Conservation (phyloP, 2,329 filamentous ascomycete species). For the Neocatenulostroma microsporum region DNA sequence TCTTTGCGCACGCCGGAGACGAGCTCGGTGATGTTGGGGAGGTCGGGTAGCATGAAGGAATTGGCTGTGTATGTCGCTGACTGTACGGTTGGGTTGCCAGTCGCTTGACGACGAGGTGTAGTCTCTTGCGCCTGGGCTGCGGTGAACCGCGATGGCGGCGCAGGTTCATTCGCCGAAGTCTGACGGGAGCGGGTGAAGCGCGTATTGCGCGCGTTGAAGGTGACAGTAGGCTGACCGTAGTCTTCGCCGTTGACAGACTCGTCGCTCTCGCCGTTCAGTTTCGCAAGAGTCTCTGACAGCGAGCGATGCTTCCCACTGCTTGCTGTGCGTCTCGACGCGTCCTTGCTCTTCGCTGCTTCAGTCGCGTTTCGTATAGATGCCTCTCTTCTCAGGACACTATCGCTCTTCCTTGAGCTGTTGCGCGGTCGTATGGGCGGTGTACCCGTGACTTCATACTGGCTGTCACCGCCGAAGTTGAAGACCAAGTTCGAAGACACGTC, state of each 20-base stretch:
- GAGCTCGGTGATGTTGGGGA: conserved; percentile 54
- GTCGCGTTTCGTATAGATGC: conserved; percentile 40
- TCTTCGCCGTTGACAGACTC: conserved; percentile 46
- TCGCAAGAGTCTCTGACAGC: conserved; percentile 50
- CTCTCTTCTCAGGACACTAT: conserved; percentile 36
- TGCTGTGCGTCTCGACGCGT: conserved; percentile 23
- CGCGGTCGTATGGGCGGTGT: conserved; percentile 34
- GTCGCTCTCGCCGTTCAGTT: conserved; percentile 45
- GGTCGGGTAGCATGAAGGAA: conserved; percentile 54
- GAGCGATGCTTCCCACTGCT: conserved; percentile 36
- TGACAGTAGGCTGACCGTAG: conserved; percentile 31
- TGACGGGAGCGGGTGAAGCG: conserved; percentile 41
- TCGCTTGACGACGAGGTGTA: conserved; percentile 20
- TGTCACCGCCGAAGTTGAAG: conserved; percentile 44
- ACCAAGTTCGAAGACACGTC: conserved; percentile 45
- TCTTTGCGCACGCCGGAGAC: conserved; percentile 52
- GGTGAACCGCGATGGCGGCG: background rate
- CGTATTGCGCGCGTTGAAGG: conserved; percentile 43
- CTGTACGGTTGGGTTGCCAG: conserved; percentile 29
- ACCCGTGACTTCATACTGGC: conserved; percentile 38
- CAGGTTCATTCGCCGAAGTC: conserved; percentile 14
- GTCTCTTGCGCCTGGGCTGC: conserved; percentile 1
- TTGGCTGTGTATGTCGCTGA: conserved; percentile 45
- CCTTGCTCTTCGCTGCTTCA: conserved; percentile 29
- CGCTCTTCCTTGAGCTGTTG: conserved; percentile 24